These are phyloP conservation scores for Cupressus sempervirens DNA, from an alignment of 75 land plant species.

Conservation along the genomic window DNA sequence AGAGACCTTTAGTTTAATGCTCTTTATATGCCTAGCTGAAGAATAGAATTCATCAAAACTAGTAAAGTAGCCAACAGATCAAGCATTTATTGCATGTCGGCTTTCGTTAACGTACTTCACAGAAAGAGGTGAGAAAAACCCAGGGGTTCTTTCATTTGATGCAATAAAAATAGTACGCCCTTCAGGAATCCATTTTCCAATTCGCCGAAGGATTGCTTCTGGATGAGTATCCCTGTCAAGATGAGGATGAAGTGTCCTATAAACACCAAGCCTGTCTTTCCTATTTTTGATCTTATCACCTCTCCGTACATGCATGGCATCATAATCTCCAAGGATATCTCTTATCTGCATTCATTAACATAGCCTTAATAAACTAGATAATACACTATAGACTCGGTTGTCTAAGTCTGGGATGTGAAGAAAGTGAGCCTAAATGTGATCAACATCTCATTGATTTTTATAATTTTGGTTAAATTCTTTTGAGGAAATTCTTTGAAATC, in stretches of 20 bases:
- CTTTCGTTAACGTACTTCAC: slow-evolving; percentile 43
- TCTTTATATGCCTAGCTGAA: background rate
- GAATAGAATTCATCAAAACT: background rate
- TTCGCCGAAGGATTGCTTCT: slow-evolving; percentile 58
- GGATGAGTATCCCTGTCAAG: slow-evolving; percentile 89
- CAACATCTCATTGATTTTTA: too few species aligned
- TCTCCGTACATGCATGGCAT: slow-evolving; percentile 92
- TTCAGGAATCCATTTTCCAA: slow-evolving; percentile 71
- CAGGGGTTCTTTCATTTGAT: slow-evolving; percentile 80
- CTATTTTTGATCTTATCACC: slow-evolving; percentile 81
- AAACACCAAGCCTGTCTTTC: slow-evolving; percentile 77
- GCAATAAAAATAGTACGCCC: slow-evolving; percentile 87
- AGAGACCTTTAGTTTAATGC: background rate
- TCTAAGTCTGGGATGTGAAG: background rate
- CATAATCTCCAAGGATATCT: slow-evolving; percentile 68
- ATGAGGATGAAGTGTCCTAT: slow-evolving; percentile 61
- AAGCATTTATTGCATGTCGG: background rate
- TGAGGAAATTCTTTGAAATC: background rate
- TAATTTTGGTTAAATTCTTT: too few species aligned
- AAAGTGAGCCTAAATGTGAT: background rate
- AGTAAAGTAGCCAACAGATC: background rate
- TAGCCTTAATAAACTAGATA: background rate
- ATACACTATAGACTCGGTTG: background rate
- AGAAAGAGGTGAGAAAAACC: slow-evolving; percentile 71
- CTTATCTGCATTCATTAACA: slow-evolving; percentile 50